Base-by-base conservation (phyloP, 768 basidiomycete species). In the Favolaschia claudopus region DNA sequence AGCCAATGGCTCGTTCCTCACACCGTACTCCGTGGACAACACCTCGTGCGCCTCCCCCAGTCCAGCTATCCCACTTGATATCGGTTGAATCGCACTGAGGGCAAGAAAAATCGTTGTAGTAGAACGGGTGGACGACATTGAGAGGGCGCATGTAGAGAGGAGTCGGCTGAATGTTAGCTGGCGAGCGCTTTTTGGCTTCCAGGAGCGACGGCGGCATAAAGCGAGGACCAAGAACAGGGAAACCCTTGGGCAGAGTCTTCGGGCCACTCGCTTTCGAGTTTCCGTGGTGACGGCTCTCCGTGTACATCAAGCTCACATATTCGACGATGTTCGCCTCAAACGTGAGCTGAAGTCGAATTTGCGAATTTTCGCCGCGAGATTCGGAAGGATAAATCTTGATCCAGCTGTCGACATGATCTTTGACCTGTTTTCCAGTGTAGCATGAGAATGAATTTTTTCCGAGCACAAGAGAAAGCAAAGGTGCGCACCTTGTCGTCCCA, bases 301-400 rank as follows among this genome's bases (percentile, higher is more conserved):
- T 46, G 33, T 57, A 51, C 20, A 71, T 22, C 28, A 56, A 61
- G 33, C 54, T 45, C 14, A 69, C 62, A 31, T 71, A 70, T 38
- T 64, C 60, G 8, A 68, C 62, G 14, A 71, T 43, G 15, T 65
- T 22, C 4, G 67, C 62, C 20, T 55, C 70, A 61, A 63, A 69
- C 40, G 62, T 48, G 17, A 69, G 62, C 52, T 71, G 70, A 8
- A 20, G 22, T 20, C 3, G 10, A 22, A 22, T 20, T 17, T 48
- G 47, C 2, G 47, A 14, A 20, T 7, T 46, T 4, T 33, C 33
- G 5, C 2, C 17, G 20, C 3, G 19, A 5, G 7, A n/a, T n/a
- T n/a, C n/a, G n/a, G n/a, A n/a, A n/a, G n/a, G n/a, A n/a, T n/a
- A n/a, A n/a, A n/a, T 24, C 7, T 32, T 36, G 28, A 32, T n/a